These are phyloP conservation scores for Ananas comosus DNA, from an alignment of 176 grass and related monocot species.

Conservation along the genomic window DNA sequence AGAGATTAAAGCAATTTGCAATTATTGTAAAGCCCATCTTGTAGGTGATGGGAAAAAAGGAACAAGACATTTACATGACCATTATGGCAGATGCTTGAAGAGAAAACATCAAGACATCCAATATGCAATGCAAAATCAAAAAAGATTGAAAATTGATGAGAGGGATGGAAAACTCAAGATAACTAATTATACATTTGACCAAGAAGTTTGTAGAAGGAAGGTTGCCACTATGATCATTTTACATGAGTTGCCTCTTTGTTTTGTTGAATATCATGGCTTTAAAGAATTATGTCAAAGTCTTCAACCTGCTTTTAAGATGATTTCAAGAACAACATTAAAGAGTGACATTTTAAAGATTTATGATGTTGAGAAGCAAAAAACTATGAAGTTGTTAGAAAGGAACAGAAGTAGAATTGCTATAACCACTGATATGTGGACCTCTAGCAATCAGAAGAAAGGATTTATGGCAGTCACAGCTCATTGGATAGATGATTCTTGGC, in stretches of 20 bases:
- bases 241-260: constrained; percentile 9
- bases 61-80: no score
- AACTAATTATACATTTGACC: not conserved
- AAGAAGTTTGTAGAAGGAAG: constrained; percentile 10
- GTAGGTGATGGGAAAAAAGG: no score
- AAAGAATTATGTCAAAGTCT: not conserved
- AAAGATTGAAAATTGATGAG: no score
- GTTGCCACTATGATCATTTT: constrained; percentile 4
- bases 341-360: constrained; percentile 13
- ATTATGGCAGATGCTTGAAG: no score
- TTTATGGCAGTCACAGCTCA: constrained; percentile 13
- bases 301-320: constrained; percentile 6
- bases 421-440: constrained; percentile 18
- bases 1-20: no score
- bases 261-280: constrained; percentile 7
- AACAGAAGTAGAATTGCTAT: constrained; percentile 1
- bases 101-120: no score
- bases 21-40: no score
- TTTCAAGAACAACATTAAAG: constrained; percentile 1
- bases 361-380: not conserved
- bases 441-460: constrained; percentile 12
- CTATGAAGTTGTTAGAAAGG: not conserved
- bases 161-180: not conserved
- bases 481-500: constrained; percentile 10
- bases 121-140: no score